Evolutionary conservation across 2,329 filamentous ascomycete species (phyloP), one percentile per base, ranked within the genome.

Genomic region (Monilinia fructigena): DNA sequence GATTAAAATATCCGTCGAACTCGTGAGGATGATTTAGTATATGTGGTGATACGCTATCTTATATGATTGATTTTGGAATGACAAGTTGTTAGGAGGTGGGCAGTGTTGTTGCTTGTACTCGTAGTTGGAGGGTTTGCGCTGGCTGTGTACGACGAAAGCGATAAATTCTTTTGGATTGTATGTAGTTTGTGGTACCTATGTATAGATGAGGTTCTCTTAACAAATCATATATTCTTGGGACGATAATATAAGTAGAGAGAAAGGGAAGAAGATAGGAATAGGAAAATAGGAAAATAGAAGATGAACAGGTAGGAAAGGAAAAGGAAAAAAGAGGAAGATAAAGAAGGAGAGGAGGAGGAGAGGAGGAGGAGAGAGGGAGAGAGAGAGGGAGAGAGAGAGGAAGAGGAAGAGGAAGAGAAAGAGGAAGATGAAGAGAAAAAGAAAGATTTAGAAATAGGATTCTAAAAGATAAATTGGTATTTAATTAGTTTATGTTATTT

Each of bases 61-160:
- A 35, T 42, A 65, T 65, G 54, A 23, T 40, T 56, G 63, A 65
- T 50, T 64, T 50, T 64, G 53, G 47, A 45, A 52, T 16, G 23
- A 26, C 20, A 18, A 14, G 55, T 16, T 65, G 28, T 56, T 56
- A 58, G 7, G 53, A 42, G 53, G 53, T 38, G 28, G 62, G 38
- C 31, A 31, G 28, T 59, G 54, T 42, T 59, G 45, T 65, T 53
- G 3, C n/a, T 65, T 53, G 31, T 60, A 16, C 26, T 53, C 48
- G 48, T 60, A 28, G 54, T 45, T 60, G 47, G 63, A 53, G 38
- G 48, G 20, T 59, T 53, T 59, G 63, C 54, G 63, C 63, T 53
- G 63, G 42, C 45, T 59, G 31, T 23, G 42, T 63, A 18, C 50
- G 52, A 63, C 38, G 14, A 35, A 64, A 50, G 6, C 50, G 61